Percentiles rank a stretch among this genome's conserved stretches.
phyloP scores from a whole-genome alignment of 352 stramenopile species.

The Phytophthora megakarya region DNA sequence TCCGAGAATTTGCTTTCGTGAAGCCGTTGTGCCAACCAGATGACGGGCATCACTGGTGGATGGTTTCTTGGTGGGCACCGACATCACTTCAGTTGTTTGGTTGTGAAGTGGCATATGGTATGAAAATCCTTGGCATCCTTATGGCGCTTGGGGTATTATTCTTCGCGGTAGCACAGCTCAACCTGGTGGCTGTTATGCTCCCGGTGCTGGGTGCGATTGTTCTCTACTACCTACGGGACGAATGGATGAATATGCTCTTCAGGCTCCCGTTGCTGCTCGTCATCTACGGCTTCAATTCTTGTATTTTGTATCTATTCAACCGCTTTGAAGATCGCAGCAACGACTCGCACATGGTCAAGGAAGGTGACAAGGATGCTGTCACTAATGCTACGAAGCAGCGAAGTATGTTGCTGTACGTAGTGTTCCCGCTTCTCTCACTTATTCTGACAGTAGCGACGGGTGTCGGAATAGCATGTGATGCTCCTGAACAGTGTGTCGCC shows the following conservation, averaged over 20 bases:
- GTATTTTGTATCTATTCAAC: conserved; percentile 61
- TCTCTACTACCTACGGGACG: conserved; percentile 69
- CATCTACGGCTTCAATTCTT: conserved; percentile 79
- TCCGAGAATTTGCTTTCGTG: conserved; percentile 63
- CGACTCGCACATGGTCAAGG: conserved; percentile 20
- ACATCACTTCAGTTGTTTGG: conserved; percentile 64
- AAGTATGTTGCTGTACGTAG: conserved; percentile 53
- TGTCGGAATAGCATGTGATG: conserved; percentile 77
- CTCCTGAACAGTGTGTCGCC: conserved; percentile 58
- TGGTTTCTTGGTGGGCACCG: conserved; percentile 62
- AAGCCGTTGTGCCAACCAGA: conserved; percentile 60
- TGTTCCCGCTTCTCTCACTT: conserved; percentile 69
- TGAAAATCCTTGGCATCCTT: conserved; percentile 65
- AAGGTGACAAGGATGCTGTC: conserved; percentile 22
- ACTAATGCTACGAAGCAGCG: conserved; percentile 39
- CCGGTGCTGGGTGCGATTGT: conserved; percentile 45
- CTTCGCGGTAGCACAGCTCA: conserved; percentile 69
- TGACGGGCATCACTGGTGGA: conserved; percentile 52
- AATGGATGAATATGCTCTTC: conserved; percentile 87
- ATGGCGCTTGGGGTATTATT: conserved; percentile 47
- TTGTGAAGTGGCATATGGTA: conserved; percentile 71
- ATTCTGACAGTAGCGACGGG: conserved; percentile 62
- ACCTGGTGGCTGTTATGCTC: conserved; percentile 61
- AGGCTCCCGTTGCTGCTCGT: conserved; percentile 65
- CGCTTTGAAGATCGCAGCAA: conserved; percentile 32